Percentiles rank a stretch among this genome's conserved stretches.
Evolutionary conservation across 2,329 filamentous ascomycete species (phyloP).

Genomic region (Blastomyces emzantsi): DNA sequence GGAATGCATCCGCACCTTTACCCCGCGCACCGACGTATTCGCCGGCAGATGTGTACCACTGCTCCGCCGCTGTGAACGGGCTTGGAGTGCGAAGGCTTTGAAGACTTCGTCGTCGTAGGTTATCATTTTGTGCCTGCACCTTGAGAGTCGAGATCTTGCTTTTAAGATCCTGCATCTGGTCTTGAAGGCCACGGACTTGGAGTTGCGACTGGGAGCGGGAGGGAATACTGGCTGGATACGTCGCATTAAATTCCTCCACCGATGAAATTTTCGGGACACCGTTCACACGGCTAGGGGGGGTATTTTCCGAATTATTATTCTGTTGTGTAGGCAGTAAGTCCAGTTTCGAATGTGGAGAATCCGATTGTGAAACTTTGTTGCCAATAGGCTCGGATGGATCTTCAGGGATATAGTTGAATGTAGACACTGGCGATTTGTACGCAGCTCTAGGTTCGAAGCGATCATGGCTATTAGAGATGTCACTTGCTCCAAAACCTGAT

Average conservation of each 20-base stretch:
- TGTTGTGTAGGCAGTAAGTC: background rate
- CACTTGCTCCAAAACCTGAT: constrained; percentile 25
- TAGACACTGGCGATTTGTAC: constrained; percentile 30
- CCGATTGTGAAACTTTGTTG: constrained; percentile 3
- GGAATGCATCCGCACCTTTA: constrained; percentile 14
- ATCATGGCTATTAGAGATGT: constrained; percentile 29
- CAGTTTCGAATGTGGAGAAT: background rate
- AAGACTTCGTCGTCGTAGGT: constrained; percentile 64
- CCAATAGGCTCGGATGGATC: background rate
- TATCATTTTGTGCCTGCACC: constrained; percentile 70
- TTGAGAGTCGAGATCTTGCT: constrained; percentile 74
- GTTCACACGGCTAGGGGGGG: background rate
- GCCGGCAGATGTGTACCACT: constrained; percentile 41
- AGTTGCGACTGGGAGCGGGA: constrained; percentile 62
- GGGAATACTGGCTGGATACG: constrained; percentile 39
- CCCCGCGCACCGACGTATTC: constrained; percentile 27
- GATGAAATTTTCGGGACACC: constrained; percentile 20
- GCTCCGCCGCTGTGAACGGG: constrained; percentile 66
- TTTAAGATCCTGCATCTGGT: constrained; percentile 78
- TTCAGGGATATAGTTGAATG: constrained; percentile 36
- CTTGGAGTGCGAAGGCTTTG: constrained; percentile 67
- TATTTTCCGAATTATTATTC: background rate
- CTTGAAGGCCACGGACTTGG: constrained; percentile 64
- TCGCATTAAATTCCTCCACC: constrained; percentile 29
- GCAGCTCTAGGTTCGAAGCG: constrained; percentile 25